These are phyloP conservation scores for Nannochloropsis oceanica DNA, from an alignment of 108 stramenopile genomes.

Conservation along the genomic window DNA sequence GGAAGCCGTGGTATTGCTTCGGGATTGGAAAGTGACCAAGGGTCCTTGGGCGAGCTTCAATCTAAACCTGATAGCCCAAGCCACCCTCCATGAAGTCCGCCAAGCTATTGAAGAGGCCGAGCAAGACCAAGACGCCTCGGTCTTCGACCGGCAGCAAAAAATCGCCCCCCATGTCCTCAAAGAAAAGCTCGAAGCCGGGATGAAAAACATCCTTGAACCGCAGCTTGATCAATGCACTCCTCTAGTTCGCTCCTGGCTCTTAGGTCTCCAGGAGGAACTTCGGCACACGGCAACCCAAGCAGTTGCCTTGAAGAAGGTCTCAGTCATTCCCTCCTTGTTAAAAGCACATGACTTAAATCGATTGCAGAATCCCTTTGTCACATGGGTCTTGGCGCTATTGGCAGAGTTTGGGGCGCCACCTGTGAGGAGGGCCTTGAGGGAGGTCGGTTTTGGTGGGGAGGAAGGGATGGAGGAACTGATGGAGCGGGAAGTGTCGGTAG, in stretches of 20 bases:
- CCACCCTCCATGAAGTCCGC: not conserved
- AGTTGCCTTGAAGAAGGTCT: not conserved
- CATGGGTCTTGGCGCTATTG: not conserved
- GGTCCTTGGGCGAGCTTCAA: not conserved
- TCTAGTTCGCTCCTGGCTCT: not conserved
- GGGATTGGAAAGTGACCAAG: not conserved
- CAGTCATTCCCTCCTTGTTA: not conserved
- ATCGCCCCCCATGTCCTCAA: not conserved
- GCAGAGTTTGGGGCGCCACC: not conserved
- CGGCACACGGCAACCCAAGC: not conserved
- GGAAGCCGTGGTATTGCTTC: not conserved
- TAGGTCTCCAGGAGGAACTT: not conserved
- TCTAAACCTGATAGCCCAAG: not conserved
- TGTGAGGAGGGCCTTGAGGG: not conserved
- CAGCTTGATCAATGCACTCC: not conserved
- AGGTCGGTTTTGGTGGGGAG: not conserved
- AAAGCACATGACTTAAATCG: not conserved
- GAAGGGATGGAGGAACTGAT: not conserved
- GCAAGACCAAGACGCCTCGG: not conserved
- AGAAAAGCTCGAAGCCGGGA: not conserved
- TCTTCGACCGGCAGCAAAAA: not conserved
- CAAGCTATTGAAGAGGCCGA: not conserved
- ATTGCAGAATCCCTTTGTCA: not conserved
- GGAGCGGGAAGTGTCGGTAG: not conserved
- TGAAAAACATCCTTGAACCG: not conserved